Evolutionary conservation across 192 early-diverging fungal species (phyloP).

Genomic region (Kickxella alabastrina): DNA sequence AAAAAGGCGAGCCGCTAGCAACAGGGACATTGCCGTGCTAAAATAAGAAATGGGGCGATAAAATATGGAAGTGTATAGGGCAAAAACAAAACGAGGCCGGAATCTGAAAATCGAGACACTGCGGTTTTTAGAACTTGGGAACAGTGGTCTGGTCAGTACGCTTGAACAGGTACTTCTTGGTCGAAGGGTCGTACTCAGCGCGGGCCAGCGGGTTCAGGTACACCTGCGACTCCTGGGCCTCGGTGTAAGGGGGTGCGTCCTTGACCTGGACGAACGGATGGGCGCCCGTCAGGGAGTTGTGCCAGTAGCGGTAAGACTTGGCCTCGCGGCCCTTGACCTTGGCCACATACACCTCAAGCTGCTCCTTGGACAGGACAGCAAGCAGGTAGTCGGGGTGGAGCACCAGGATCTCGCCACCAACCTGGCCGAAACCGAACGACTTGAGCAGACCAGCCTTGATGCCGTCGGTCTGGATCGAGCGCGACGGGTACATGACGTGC

Average conservation of each 20-base stretch:
- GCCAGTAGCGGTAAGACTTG: conserved; percentile 10
- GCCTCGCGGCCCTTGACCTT: background rate
- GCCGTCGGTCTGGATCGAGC: conserved; percentile 60
- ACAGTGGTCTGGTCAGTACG: conserved; percentile 30
- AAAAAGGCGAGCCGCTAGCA: conserved; percentile 4
- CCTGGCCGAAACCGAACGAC: conserved; percentile 66
- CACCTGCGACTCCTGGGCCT: conserved; percentile 10
- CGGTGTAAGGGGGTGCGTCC: conserved; percentile 7
- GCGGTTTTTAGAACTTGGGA: conserved; percentile 2
- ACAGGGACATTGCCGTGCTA: too few relatives aligned
- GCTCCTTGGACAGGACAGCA: conserved; percentile 13
- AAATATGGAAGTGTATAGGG: background rate
- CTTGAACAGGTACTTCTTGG: conserved; percentile 42
- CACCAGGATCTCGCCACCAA: conserved; percentile 59
- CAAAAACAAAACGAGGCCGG: too few relatives aligned
- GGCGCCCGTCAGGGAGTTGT: conserved; percentile 3
- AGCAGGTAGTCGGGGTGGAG: conserved; percentile 63
- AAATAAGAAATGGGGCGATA: background rate
- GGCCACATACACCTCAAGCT: background rate
- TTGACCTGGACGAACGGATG: conserved; percentile 7
- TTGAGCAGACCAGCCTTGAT: conserved; percentile 61
- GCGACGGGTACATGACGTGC: conserved; percentile 76
- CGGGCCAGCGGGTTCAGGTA: conserved; percentile 17
- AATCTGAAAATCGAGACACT: conserved; percentile 4
- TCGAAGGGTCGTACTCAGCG: conserved; percentile 7